A percentile compares a stretch with the other conserved stretches of the same genome.
phyloP scores from a whole-genome alignment of 192 early-diverging fungal species.

The Gamsiella multidivaricata region DNA sequence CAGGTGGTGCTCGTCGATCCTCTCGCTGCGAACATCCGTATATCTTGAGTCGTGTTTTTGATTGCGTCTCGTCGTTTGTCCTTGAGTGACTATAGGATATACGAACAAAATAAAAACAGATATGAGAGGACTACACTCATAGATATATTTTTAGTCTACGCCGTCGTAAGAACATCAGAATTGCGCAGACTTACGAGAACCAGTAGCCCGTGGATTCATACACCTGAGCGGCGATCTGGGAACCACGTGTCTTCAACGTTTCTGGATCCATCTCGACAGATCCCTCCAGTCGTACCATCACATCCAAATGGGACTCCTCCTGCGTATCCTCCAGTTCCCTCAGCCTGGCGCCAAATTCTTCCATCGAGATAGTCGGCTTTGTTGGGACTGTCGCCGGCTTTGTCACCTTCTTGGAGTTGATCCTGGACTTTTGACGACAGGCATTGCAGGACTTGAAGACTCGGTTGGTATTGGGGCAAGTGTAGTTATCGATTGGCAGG shows the following conservation, averaged over 20 bases:
- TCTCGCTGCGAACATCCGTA: slow-evolving; percentile 50
- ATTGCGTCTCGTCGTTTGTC: slow-evolving; percentile 51
- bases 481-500: slow-evolving; percentile 44
- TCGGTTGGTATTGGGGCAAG: slow-evolving; percentile 30
- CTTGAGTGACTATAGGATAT: slow-evolving; percentile 33
- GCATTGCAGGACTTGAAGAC: slow-evolving; percentile 53
- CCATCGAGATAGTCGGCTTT: slow-evolving; percentile 40
- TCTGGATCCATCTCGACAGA: slow-evolving; percentile 51
- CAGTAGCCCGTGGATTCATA: slow-evolving; percentile 55
- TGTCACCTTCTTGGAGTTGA: slow-evolving; percentile 47
- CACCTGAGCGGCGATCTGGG: slow-evolving; percentile 37
- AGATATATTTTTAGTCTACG: too few relatives aligned
- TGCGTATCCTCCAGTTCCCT: slow-evolving; percentile 34
- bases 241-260: slow-evolving; percentile 35
- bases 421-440: slow-evolving; percentile 48
- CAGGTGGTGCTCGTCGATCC: slow-evolving; percentile 48
- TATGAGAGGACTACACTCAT: not conserved
- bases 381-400: slow-evolving; percentile 36
- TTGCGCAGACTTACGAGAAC: slow-evolving; percentile 40
- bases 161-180: not conserved
- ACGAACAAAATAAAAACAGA: too few relatives aligned
- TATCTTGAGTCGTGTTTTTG: slow-evolving; percentile 50
- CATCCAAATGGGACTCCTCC: slow-evolving; percentile 42
- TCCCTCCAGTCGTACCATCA: slow-evolving; percentile 32
- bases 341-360: slow-evolving; percentile 35